These are phyloP conservation scores for Penicillium nucicola DNA, from an alignment of 495 filamentous ascomycete species.

Conservation along the genomic window DNA sequence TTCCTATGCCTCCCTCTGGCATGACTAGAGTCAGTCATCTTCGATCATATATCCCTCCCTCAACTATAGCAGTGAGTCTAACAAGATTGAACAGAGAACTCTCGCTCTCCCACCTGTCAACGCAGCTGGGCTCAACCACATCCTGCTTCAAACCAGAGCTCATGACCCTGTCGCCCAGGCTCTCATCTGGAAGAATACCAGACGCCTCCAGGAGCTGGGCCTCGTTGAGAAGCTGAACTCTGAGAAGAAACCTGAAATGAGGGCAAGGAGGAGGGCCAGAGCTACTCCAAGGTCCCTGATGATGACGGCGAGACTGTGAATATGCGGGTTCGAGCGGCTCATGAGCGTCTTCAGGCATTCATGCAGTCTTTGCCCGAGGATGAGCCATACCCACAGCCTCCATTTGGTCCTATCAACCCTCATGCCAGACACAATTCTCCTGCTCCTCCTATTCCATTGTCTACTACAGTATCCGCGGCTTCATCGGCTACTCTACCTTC, in stretches of 20 bases:
- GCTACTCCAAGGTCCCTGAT: neutral
- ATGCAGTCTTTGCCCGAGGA: neutral
- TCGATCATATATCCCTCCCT: neutral
- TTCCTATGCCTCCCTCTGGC: neutral
- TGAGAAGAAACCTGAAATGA: neutral
- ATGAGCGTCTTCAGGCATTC: neutral
- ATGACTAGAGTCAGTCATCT: neutral
- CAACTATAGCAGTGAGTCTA: neutral
- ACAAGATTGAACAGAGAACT: neutral
- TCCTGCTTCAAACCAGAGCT: neutral
- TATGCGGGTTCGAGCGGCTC: neutral
- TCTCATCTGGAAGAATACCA: neutral
- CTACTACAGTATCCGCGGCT: no score
- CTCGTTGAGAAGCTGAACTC: neutral
- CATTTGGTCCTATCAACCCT: neutral
- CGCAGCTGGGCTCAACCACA: neutral
- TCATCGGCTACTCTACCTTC: no score
- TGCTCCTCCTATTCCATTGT: no score
- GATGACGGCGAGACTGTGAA: neutral
- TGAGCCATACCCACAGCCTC: neutral
- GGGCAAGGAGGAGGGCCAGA: no score
- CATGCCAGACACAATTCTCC: neutral
- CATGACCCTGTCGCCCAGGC: neutral
- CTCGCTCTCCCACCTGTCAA: neutral
- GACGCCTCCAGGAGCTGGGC: neutral